phyloP scores from a whole-genome alignment of 352 stramenopile species.

The Lagenidium sp. region DNA sequence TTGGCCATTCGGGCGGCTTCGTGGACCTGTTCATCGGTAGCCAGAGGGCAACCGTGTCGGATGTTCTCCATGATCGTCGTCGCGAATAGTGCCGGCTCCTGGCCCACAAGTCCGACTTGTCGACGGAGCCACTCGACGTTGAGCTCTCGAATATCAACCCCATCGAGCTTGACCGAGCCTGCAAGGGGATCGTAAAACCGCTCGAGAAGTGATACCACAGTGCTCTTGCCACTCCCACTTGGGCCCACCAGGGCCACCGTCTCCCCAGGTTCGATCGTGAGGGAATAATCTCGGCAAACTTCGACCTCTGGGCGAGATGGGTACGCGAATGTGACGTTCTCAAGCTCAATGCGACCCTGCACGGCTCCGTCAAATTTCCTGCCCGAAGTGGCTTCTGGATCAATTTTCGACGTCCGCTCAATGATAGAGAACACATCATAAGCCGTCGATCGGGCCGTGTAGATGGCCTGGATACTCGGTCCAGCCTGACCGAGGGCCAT shows the following conservation, averaged over 20 bases:
- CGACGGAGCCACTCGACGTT: constrained; percentile 66
- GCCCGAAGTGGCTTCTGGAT: constrained; percentile 26
- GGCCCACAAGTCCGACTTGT: constrained; percentile 85
- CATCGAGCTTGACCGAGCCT: constrained; percentile 15
- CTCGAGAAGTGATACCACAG: constrained; percentile 84
- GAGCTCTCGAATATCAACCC: constrained; percentile 35
- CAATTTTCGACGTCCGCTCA: constrained; percentile 41
- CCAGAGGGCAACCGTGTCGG: not conserved
- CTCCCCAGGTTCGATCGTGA: constrained; percentile 23
- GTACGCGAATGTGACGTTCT: constrained; percentile 75
- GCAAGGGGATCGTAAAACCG: constrained; percentile 81
- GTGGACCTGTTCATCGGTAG: constrained; percentile 4
- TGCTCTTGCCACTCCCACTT: constrained; percentile 71
- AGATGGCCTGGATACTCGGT: constrained; percentile 50
- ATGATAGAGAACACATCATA: constrained; percentile 64
- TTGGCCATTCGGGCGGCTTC: constrained; percentile 5
- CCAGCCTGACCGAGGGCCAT: constrained; percentile 65
- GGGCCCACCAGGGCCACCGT: constrained; percentile 29
- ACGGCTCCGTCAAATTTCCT: constrained; percentile 10
- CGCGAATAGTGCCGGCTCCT: constrained; percentile 38
- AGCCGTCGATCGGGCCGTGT: constrained; percentile 38
- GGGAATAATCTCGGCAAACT: constrained; percentile 14
- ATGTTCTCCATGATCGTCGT: constrained; percentile 15
- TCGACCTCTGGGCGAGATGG: constrained; percentile 15
- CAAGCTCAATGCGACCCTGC: constrained; percentile 75